Evolutionary conservation across 345 rosid genomes (phyloP), one percentile per base, ranked within the genome.

Genomic region (Eucalyptus erythrocorys): DNA sequence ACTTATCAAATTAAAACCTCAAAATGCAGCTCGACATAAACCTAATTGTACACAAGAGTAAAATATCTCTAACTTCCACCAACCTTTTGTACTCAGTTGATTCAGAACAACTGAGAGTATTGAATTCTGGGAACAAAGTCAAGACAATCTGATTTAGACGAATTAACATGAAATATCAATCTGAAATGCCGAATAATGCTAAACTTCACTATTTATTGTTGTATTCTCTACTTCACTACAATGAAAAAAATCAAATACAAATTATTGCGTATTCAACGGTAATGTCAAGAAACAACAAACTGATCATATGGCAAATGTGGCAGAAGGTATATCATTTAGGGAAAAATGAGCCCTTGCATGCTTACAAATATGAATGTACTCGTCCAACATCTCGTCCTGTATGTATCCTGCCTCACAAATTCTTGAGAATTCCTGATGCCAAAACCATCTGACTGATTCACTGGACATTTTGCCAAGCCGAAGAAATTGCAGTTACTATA

Each of bases 401-500:
- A 88, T 90, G 92, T 94, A 30, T 90, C 91, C 91, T 90, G 90
- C 92, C 92, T 94, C 84, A 93, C 95, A 50, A 89, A 50, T 87
- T 93, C 95, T 92, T 95, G 82, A 89, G 93, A 93, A 42, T 90
- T 93, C 76, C 87, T 87, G 68, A 95, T 94, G 90, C 93, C 94
- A 87, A 91, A 89, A 82, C 93, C 96, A 88, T 90, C 50, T 17
- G 95, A 90, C 43, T 92, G 45, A 50, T 93, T 94, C 37, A 92
- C 94, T 2, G 91, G 95, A 89, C 95, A 93, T 59, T 93, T 96
- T 49, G 93, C 89, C 66, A 86, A 55, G 96, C 95, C 96, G 2
- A 51, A 22, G 24, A 57, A 32, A 94, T 96, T 96, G 91, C 80
- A 51, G 79, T 71, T 37, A 86, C 37, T 84, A 40, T 86, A 84